Percentiles rank a stretch among this genome's conserved stretches.
These are phyloP conservation scores for Fusarium sp. DNA, from an alignment of 2,329 filamentous ascomycete species.

Conservation along the genomic window DNA sequence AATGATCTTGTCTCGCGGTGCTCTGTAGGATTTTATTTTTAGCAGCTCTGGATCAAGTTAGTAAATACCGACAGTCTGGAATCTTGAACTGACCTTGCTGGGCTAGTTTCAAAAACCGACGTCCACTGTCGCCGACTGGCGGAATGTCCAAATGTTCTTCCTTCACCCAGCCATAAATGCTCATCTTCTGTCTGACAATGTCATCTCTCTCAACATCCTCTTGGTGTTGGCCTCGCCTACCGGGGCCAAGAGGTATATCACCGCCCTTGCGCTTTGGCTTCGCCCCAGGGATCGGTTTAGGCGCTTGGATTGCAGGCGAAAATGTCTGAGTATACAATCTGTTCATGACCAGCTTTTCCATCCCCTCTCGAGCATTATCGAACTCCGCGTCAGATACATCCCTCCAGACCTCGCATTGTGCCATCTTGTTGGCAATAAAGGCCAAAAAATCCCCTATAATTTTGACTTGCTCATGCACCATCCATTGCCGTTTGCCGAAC, in stretches of 20 bases:
- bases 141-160: constrained; percentile 95
- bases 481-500: constrained; percentile 98
- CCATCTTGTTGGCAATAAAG: constrained; percentile 99
- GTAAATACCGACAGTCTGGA: constrained; percentile 10
- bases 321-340: constrained; percentile 95
- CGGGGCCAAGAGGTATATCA: constrained; percentile 77
- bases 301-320: constrained; percentile 87
- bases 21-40: constrained; percentile 96
- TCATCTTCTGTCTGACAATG: constrained; percentile 94
- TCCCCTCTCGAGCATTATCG: constrained; percentile 96
- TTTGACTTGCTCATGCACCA: constrained; percentile 99
- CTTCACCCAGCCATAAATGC: constrained; percentile 93
- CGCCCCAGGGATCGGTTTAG: constrained; percentile 75
- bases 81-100: constrained; percentile 73
- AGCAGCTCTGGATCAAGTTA: constrained; percentile 73
- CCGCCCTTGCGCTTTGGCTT: constrained; percentile 74
- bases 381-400: constrained; percentile 97
- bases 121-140: constrained; percentile 83
- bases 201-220: constrained; percentile 98
- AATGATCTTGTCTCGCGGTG: constrained; percentile 98
- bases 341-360: constrained; percentile 99
- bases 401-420: constrained; percentile 93
- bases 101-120: constrained; percentile 86
- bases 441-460: constrained; percentile 96
- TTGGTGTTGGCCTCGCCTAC: constrained; percentile 93